phyloP scores from a whole-genome alignment of 352 stramenopile genomes.

The Plasmopara viticola region DNA sequence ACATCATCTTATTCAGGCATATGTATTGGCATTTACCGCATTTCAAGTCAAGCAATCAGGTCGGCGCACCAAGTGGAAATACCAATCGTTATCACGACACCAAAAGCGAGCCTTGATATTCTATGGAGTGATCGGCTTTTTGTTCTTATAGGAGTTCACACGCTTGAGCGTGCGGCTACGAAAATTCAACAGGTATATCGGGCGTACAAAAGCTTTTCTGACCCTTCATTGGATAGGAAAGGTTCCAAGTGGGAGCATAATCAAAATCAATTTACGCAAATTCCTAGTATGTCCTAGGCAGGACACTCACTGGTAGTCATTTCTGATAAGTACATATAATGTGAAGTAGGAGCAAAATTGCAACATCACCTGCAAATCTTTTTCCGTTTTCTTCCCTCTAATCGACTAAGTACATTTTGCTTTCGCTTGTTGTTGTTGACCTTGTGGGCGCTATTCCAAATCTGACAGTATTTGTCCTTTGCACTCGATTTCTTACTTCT shows the following conservation, averaged over 20 bases:
- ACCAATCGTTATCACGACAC: slow-evolving; percentile 73
- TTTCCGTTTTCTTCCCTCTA: slow-evolving; percentile 22
- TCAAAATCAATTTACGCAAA: slow-evolving; percentile 20
- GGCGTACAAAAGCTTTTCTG: slow-evolving; percentile 17
- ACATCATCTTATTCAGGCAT: slow-evolving; percentile 56
- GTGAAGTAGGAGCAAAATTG: no score
- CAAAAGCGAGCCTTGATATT: slow-evolving; percentile 45
- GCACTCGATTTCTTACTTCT: background rate
- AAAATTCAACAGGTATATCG: slow-evolving; percentile 51
- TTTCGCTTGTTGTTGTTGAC: slow-evolving; percentile 27
- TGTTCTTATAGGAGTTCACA: slow-evolving; percentile 71
- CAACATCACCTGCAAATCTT: slow-evolving; percentile 19
- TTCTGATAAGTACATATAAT: no score
- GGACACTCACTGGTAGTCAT: no score
- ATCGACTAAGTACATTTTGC: slow-evolving; percentile 2
- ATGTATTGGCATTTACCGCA: slow-evolving; percentile 66
- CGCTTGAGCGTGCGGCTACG: slow-evolving; percentile 51
- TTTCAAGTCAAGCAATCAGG: slow-evolving; percentile 47
- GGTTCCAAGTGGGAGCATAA: slow-evolving; percentile 2
- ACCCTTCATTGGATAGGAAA: slow-evolving; percentile 4
- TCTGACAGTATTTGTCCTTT: slow-evolving; percentile 3
- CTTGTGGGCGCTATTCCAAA: background rate
- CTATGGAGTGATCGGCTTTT: slow-evolving; percentile 49
- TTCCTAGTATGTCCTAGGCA: background rate
- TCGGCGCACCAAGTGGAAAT: slow-evolving; percentile 39